Percentiles rank a stretch among this genome's conserved stretches.
Evolutionary conservation across 1,139 yeast species (phyloP).

Genomic region (Saccharomyces pastorianus): DNA sequence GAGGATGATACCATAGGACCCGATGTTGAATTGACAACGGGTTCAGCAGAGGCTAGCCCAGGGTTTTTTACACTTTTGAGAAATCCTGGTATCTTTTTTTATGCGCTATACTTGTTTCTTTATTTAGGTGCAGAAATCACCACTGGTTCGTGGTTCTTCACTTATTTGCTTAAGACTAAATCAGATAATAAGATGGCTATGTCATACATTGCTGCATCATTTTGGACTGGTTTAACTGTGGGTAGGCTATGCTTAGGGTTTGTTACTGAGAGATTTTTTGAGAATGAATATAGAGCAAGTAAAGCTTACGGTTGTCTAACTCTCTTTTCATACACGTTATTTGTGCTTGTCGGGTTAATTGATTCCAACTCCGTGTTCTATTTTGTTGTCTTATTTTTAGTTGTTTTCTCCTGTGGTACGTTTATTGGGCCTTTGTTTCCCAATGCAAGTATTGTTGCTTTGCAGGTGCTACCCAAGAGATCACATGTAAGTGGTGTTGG

Average conservation of each 20-base stretch:
- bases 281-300: constrained; percentile 45
- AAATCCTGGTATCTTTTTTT: constrained; percentile 40
- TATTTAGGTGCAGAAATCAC: constrained; percentile 63
- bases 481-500: constrained; percentile 67
- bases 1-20: constrained; percentile 19
- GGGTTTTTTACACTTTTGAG: constrained; percentile 32
- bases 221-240: constrained; percentile 57
- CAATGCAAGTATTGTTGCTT: constrained; percentile 57
- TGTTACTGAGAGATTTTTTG: constrained; percentile 46
- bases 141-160: constrained; percentile 61
- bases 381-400: constrained; percentile 22
- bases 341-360: constrained; percentile 19
- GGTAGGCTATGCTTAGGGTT: constrained; percentile 58
- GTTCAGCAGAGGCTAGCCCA: not conserved
- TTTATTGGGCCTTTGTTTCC: constrained; percentile 80
- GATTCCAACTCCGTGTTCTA: constrained; percentile 20
- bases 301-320: constrained; percentile 32
- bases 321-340: constrained; percentile 18
- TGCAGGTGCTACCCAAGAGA: constrained; percentile 53
- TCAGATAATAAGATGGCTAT: constrained; percentile 39
- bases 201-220: constrained; percentile 54
- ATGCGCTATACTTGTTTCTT: constrained; percentile 45
- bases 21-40: constrained; percentile 4
- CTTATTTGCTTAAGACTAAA: constrained; percentile 48
- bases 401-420: constrained; percentile 51